Percentiles rank a stretch among this genome's conserved stretches.
Conservation (phyloP, 2,329 filamentous ascomycete genomes). For the Pseudocercospora cruenta region DNA sequence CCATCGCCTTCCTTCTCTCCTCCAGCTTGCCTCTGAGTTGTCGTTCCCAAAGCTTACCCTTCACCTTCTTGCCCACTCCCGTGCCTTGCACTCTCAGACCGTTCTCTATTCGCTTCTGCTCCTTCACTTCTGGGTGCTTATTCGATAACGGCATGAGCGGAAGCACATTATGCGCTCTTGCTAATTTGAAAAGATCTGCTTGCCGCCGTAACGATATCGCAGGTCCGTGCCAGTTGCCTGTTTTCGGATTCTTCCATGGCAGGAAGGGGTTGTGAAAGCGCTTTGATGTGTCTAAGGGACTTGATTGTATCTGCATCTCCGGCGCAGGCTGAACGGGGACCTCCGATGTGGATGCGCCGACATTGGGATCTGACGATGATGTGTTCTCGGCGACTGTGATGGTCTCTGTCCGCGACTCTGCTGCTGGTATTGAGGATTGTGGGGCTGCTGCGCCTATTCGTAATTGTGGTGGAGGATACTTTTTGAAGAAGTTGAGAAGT, state of each 20-base stretch:
- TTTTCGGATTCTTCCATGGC: constrained; percentile 74
- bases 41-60: constrained; percentile 93
- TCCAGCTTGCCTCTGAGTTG: constrained; percentile 82
- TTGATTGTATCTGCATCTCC: constrained; percentile 27
- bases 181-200: constrained; percentile 87
- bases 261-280: constrained; percentile 72
- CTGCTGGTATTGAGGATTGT: constrained; percentile 31
- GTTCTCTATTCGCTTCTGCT: constrained; percentile 73
- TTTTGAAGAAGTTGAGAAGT: constrained; percentile 83
- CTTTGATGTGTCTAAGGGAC: constrained; percentile 33
- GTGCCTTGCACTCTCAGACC: constrained; percentile 89
- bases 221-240: constrained; percentile 82
- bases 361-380: constrained; percentile 48
- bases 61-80: constrained; percentile 82
- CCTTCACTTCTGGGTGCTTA: constrained; percentile 59
- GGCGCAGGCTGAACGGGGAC: constrained; percentile 44
- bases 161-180: constrained; percentile 57
- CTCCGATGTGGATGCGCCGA: constrained; percentile 37
- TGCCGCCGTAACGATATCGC: constrained; percentile 83
- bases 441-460: constrained; percentile 15
- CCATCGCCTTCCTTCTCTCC: constrained; percentile 86
- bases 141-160: constrained; percentile 39
- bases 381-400: constrained; percentile 49
- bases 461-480: constrained; percentile 71
- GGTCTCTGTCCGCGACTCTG: constrained; percentile 33